Conservation (phyloP, 257 asterid species). For the Plantago ovata region DNA sequence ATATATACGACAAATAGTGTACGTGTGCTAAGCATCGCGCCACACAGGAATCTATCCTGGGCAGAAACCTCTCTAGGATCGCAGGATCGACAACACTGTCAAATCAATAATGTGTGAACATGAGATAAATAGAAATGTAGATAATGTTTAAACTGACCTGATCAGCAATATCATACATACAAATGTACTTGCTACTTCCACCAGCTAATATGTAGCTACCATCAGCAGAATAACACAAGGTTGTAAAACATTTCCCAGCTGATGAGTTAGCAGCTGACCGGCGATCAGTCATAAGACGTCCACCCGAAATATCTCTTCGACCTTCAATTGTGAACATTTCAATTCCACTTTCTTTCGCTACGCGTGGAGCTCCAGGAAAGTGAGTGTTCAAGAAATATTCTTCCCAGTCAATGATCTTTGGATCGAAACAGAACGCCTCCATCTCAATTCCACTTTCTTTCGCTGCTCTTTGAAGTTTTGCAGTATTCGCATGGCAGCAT, state of each 20-base stretch:
- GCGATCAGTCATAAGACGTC: constrained; percentile 98
- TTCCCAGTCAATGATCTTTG: constrained; percentile 64
- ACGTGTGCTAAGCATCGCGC: too few relatives aligned
- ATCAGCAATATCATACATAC: constrained; percentile 94
- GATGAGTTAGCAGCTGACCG: constrained; percentile 85
- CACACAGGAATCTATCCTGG: too few relatives aligned
- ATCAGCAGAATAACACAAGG: constrained; percentile 92
- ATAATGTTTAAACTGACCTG: constrained; percentile 57
- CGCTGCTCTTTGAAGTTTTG: constrained; percentile 48
- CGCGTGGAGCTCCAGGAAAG: constrained; percentile 79
- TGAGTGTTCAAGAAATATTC: constrained; percentile 66
- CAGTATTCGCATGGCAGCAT: constrained; percentile 68
- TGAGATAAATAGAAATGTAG: neutral
- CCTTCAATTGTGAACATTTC: constrained; percentile 94
- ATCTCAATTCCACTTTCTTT: constrained; percentile 33
- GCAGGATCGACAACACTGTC: neutral
- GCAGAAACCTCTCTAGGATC: too few relatives aligned
- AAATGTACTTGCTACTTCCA: constrained; percentile 89
- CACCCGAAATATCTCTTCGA: constrained; percentile 96
- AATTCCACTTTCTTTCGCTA: too few relatives aligned
- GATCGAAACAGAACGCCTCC: constrained; percentile 58
- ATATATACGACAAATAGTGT: too few relatives aligned
- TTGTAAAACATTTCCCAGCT: constrained; percentile 90
- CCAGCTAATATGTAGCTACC: constrained; percentile 97
- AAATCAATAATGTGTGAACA: constrained; percentile 1